Conservation (phyloP, 257 asterid species). For the Cynanchum wilfordii region DNA sequence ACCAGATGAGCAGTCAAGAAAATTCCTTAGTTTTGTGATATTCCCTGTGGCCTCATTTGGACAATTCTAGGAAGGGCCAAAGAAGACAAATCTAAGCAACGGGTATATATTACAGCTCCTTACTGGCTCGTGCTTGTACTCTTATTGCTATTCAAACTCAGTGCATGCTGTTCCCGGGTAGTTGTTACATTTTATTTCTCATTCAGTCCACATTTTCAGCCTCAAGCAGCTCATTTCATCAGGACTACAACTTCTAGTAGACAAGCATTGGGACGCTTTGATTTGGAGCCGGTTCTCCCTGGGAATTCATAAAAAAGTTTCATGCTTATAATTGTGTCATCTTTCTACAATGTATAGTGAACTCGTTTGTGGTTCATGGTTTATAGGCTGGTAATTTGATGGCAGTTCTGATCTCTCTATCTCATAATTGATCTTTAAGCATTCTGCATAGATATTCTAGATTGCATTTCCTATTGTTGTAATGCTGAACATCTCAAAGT, state of each 20-base stretch:
- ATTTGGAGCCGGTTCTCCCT: neutral
- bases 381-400: neutral
- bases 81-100: neutral
- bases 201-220: neutral
- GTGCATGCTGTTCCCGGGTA: neutral
- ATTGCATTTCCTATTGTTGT: neutral
- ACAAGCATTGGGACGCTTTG: neutral
- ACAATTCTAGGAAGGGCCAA: neutral
- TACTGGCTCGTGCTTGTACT: neutral
- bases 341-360: neutral
- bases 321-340: neutral
- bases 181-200: neutral
- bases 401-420: neutral
- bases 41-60: neutral
- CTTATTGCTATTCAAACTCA: neutral
- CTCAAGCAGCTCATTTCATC: neutral
- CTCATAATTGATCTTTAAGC: neutral
- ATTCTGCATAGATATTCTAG: neutral
- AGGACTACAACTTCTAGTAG: neutral
- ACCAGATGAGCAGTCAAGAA: slow-evolving; percentile 32
- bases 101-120: neutral
- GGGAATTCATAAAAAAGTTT: neutral
- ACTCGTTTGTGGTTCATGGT: neutral
- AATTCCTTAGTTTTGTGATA: slow-evolving; percentile 18
- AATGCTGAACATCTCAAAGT: too few species aligned